Conservation (phyloP, 1,284 basidiomycete genomes). For the Coniferiporia weirii region DNA sequence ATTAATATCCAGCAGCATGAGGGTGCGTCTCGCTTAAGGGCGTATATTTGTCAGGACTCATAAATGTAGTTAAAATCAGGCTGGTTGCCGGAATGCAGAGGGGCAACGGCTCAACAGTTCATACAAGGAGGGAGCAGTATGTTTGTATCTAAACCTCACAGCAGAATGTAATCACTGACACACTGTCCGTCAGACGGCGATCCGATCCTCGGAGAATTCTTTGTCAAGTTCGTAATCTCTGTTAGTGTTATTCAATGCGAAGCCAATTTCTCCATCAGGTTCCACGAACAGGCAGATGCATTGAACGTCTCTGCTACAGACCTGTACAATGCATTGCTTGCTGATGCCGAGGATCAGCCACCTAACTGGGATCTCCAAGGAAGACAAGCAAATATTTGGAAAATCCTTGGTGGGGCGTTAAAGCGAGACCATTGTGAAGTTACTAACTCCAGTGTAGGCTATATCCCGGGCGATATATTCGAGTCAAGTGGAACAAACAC, state of each 20-base stretch:
- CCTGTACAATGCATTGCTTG: slow-evolving; percentile 48
- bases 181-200: slow-evolving; percentile 45
- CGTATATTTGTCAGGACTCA: neutral
- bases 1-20: slow-evolving; percentile 64
- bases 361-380: slow-evolving; percentile 61
- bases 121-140: slow-evolving; percentile 62
- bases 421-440: too few species aligned
- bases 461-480: slow-evolving; percentile 48
- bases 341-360: slow-evolving; percentile 54
- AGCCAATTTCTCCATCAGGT: slow-evolving; percentile 31
- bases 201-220: slow-evolving; percentile 60
- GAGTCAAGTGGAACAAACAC: slow-evolving; percentile 51
- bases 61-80: slow-evolving; percentile 30
- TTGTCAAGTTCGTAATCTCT: slow-evolving; percentile 47
- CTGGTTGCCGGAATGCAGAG: slow-evolving; percentile 61
- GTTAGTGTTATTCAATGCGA: neutral
- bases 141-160: slow-evolving; percentile 24
- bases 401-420: slow-evolving; percentile 34
- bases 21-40: slow-evolving; percentile 32
- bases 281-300: slow-evolving; percentile 39
- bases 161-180: neutral
- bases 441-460: slow-evolving; percentile 30
- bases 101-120: slow-evolving; percentile 41
- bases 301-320: slow-evolving; percentile 44
- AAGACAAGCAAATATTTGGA: slow-evolving; percentile 55